Evolutionary conservation across 495 filamentous ascomycete genomes (phyloP), one percentile per base, ranked within the genome.

Genomic region (Penicillium paradoxum): DNA sequence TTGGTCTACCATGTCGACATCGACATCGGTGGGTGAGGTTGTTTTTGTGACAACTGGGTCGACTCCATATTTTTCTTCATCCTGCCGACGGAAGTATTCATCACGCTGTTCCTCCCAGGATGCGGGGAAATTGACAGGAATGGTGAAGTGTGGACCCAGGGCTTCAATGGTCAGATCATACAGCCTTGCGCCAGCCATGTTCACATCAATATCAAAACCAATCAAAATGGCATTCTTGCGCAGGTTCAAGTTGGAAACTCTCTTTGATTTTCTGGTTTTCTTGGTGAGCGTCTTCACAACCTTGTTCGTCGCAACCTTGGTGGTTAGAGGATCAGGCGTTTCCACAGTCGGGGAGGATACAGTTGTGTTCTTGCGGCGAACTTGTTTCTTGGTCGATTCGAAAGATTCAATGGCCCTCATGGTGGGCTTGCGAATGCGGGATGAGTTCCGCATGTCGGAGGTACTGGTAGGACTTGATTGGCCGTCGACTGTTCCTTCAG

Each of bases 341-440:
- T 48, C 37, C 25, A 43, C 57, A 32, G 55, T 57, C 44, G n/a
- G 55, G 47, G 21, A 47, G 17, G 54, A 49, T 21, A 6, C n/a
- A 17, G 32, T 18, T 21, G 39, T 47, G 2, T 49, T 49, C 10
- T 36, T 49, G 4, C 48, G 51, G 8, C 64, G 67, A 21, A 60
- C 46, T 45, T 62, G 57, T 7, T 57, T 58, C 38, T 64, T 49
- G 21, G 56, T 52, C 0, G 64, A 69, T 38, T 70, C 63, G 9
- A 67, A 36, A 6, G 71, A 67, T 45, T 77, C 74, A 15, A 75
- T 53, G 14, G 73, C 73, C 13, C 66, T 60, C 10, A 62, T 62
- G 2, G 72, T 75, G 0, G 71, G 71, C 45, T 75, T 75, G 9
- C 73, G 67, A 19, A 67, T 11, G 1, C 73, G 63, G 0, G 63